Base-by-base conservation (phyloP, 2,329 filamentous ascomycete genomes). In the Knufia petricola region DNA sequence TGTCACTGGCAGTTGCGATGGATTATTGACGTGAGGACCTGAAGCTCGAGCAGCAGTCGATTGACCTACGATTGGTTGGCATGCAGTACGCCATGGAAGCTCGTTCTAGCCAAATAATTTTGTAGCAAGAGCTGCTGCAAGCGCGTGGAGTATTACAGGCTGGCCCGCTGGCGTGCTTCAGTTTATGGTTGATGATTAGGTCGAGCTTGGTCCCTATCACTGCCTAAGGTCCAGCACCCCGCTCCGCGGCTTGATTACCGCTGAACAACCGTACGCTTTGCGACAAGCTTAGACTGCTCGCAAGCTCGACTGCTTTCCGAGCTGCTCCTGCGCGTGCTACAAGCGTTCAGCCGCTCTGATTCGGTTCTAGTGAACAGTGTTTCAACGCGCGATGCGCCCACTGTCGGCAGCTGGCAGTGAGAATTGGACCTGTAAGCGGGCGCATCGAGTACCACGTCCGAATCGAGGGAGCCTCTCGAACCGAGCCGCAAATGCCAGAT, bases 401-500 rank as follows among this genome's bases (percentile, higher is more conserved):
- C 3, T 13, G 15, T 34, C n/a, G 17, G 32, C 21, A 23, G 26
- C n/a, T 20, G 24, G 28, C 24, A 44, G 41, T n/a, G 28, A 31
- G 28, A n/a, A 30, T 4, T 23, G 23, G 32, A 38, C 21, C 34
- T 28, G 32, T 47, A 34, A 30, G 19, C 15, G 34, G 44, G 17
- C 31, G 21, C 23, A 38, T 39, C 44, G 34, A 38, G 44, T 47
- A 19, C 4, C 21, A 7, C 17, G 32, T 36, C 32, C 10, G 17
- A 10, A 32, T 32, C 21, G 21, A 19, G 34, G 17, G 37, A 28
- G 21, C 3, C 30, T 46, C 13, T 36, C 19, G 28, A 52, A 54
- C 38, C 46, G 34, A 48, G 34, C 52, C 37, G 45, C 50, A 48
- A 53, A 58, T 58, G 56, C 56, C 54, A 55, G 53, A 58, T 57